Evolutionary conservation across 148 eudicot species (phyloP).

Genomic region (Dysphania ambrosioides): DNA sequence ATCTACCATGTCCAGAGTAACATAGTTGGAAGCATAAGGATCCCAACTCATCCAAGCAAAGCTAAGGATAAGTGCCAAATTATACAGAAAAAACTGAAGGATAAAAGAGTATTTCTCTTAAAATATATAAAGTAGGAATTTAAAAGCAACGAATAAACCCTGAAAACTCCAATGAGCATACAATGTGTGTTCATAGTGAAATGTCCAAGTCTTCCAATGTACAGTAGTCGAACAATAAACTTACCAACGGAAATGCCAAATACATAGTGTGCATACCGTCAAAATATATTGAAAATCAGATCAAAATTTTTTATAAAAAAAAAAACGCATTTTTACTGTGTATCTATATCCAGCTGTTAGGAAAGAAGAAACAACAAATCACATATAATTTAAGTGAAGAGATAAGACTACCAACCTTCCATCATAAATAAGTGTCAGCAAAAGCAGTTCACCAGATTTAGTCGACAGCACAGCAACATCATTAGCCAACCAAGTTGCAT

Average conservation of each 20-base stretch:
- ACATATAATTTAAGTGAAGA: constrained; percentile 9
- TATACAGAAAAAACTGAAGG: neutral
- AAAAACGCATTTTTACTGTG: no score
- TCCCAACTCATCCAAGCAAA: neutral
- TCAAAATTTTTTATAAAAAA: no score
- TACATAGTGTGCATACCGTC: neutral
- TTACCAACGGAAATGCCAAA: neutral
- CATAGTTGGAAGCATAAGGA: neutral
- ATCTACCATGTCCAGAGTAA: no score
- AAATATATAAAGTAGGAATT: no score
- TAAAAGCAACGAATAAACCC: neutral
- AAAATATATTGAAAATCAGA: neutral
- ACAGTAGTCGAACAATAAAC: neutral
- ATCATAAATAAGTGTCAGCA: constrained; percentile 88
- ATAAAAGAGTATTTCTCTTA: neutral
- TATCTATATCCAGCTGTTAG: neutral
- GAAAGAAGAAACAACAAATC: neutral
- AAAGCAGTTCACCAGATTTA: constrained; percentile 85
- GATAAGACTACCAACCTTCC: constrained; percentile 60
- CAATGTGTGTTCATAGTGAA: neutral
- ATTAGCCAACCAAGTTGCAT: constrained; percentile 91
- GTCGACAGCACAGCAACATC: constrained; percentile 92
- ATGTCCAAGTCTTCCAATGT: neutral
- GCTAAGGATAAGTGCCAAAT: neutral
- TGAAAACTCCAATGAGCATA: neutral